Conservation (phyloP, 768 basidiomycete species). For the Tylopilus felleus region DNA sequence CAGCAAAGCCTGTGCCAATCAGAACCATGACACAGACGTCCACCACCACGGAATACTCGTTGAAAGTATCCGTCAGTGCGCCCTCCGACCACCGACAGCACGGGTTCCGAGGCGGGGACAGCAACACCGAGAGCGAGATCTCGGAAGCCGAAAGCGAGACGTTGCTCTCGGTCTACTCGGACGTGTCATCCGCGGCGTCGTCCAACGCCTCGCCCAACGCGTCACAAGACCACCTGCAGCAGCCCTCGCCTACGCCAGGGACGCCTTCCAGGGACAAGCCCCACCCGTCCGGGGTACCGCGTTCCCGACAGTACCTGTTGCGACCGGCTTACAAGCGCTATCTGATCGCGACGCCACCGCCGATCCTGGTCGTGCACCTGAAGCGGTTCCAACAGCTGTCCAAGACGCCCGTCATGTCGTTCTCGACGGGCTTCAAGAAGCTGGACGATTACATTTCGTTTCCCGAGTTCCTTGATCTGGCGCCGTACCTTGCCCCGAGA, state of each 20-base stretch:
- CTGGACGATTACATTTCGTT: conserved; percentile 90
- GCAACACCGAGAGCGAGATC: conserved; percentile 29
- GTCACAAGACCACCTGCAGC: conserved; percentile 28
- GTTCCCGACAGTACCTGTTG: conserved; percentile 62
- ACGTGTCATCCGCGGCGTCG: conserved; percentile 33
- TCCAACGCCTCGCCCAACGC: conserved; percentile 30
- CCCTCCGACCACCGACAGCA: conserved; percentile 24
- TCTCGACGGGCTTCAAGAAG: conserved; percentile 78
- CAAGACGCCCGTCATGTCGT: conserved; percentile 58
- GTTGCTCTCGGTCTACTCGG: conserved; percentile 30
- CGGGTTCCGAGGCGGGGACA: conserved; percentile 22
- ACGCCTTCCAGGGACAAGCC: conserved; percentile 26
- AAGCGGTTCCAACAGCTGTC: conserved; percentile 90
- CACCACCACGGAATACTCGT: conserved; percentile 15
- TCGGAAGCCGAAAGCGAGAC: conserved; percentile 36
- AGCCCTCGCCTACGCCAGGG: conserved; percentile 17
- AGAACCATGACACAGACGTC: conserved; percentile 13
- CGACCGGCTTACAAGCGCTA: conserved; percentile 93
- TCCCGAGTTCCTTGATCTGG: conserved; percentile 81
- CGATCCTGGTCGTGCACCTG: conserved; percentile 86
- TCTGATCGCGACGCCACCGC: conserved; percentile 81
- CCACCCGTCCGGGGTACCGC: conserved; percentile 37
- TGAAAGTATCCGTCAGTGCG: conserved; percentile 29
- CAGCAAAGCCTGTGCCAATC: conserved; percentile 15
- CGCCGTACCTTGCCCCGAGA: conserved; percentile 81